A percentile compares a stretch with the other conserved stretches of the same genome.
These are phyloP conservation scores for Ceratocystis smalleyi DNA, from an alignment of 2,329 filamentous ascomycete species.

Conservation along the genomic window DNA sequence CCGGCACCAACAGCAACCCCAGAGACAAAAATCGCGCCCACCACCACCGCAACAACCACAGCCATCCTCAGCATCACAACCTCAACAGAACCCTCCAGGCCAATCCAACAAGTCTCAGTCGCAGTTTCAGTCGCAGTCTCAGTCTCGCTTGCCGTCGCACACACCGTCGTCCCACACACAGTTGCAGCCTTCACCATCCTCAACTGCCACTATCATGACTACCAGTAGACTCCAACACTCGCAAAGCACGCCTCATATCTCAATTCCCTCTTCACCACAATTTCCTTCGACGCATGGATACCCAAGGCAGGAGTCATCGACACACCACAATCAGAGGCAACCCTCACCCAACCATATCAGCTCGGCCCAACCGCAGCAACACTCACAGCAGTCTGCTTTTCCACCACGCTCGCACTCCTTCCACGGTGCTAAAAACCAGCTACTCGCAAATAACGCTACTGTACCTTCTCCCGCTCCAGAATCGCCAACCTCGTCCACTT, in stretches of 20 bases:
- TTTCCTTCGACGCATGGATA: neutral
- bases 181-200: neutral
- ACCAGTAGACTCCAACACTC: conserved; percentile 11
- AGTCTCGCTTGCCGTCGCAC: conserved; percentile 1
- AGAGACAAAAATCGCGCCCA: neutral
- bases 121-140: neutral
- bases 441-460: neutral
- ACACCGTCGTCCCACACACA: neutral
- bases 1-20: neutral
- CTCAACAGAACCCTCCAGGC: neutral
- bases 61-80: neutral
- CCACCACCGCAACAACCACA: neutral
- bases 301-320: neutral
- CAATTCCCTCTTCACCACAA: conserved; percentile 1
- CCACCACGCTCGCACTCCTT: conserved; percentile 14
- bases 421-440: conserved; percentile 8
- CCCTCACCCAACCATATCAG: neutral
- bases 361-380: neutral
- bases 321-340: neutral
- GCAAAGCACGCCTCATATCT: conserved; percentile 14
- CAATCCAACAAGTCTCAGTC: neutral
- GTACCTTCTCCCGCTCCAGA: too few species aligned
- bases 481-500: conserved; percentile 9
- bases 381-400: neutral
- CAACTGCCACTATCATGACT: neutral